Conservation (phyloP, 257 asterid species). For the Przewalskia tangutica region DNA sequence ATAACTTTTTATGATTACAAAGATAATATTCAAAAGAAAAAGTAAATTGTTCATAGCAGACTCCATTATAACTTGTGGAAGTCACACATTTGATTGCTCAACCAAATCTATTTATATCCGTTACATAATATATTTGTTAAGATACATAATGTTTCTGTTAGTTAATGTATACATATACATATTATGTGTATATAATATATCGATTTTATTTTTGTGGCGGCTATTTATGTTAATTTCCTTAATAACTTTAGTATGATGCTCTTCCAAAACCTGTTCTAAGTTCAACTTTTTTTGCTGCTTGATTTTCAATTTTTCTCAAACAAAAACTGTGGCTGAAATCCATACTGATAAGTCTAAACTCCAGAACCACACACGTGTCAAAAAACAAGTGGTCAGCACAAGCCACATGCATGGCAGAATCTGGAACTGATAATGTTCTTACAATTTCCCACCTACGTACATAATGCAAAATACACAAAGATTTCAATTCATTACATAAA, state of each 20-base stretch:
- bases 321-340: constrained; percentile 5
- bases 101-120: no score
- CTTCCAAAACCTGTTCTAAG: not conserved
- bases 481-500: not conserved
- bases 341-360: constrained; percentile 12
- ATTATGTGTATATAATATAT: not conserved
- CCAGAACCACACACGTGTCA: constrained; percentile 30
- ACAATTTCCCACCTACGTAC: not conserved
- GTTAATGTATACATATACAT: no score
- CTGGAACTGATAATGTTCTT: constrained; percentile 27
- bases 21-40: no score
- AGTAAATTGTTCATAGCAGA: no score
- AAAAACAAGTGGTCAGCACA: constrained; percentile 32
- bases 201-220: no score
- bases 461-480: constrained; percentile 18
- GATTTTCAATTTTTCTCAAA: not conserved
- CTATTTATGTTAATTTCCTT: not conserved
- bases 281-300: not conserved
- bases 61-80: no score
- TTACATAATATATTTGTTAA: no score
- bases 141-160: no score
- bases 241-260: not conserved
- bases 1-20: no score
- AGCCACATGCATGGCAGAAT: constrained; percentile 28
- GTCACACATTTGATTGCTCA: no score